phyloP scores from a whole-genome alignment of 2,329 filamentous ascomycete species.

The Phialophora tarda region DNA sequence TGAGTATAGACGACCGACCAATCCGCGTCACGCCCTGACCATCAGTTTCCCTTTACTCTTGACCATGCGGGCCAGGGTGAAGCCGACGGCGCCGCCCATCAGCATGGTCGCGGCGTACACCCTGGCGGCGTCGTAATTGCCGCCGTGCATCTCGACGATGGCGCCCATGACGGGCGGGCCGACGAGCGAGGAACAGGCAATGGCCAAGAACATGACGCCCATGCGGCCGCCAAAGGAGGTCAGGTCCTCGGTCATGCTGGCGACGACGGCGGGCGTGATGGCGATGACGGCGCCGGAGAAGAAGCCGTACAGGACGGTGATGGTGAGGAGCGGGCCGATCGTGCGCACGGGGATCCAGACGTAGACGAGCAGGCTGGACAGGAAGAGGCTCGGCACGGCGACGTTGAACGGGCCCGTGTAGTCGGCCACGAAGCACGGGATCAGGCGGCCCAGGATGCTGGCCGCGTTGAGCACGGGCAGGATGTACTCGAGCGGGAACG shows the following conservation, averaged over 20 bases:
- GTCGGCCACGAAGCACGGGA: constrained; percentile 43
- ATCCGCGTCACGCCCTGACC: neutral
- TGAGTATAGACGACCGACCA: too few species aligned
- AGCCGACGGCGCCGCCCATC: neutral
- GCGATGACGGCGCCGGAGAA: constrained; percentile 59
- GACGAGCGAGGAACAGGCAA: neutral
- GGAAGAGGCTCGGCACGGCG: constrained; percentile 43
- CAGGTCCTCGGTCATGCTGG: constrained; percentile 40
- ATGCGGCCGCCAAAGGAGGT: constrained; percentile 5
- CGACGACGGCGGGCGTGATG: constrained; percentile 66
- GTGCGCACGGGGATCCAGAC: constrained; percentile 62
- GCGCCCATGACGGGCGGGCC: constrained; percentile 11
- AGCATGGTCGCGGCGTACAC: neutral
- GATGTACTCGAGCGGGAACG: constrained; percentile 49
- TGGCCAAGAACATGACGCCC: constrained; percentile 9
- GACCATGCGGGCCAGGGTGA: neutral
- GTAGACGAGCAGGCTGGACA: constrained; percentile 55
- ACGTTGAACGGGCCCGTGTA: constrained; percentile 39
- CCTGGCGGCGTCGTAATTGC: neutral
- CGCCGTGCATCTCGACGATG: constrained; percentile 5
- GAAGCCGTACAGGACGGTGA: constrained; percentile 71
- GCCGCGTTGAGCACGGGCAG: constrained; percentile 60
- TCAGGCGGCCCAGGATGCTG: constrained; percentile 43
- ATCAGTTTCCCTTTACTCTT: neutral
- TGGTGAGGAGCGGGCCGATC: constrained; percentile 65